phyloP scores from a whole-genome alignment of 1,284 basidiomycete genomes.

The Trichosporon faecale region DNA sequence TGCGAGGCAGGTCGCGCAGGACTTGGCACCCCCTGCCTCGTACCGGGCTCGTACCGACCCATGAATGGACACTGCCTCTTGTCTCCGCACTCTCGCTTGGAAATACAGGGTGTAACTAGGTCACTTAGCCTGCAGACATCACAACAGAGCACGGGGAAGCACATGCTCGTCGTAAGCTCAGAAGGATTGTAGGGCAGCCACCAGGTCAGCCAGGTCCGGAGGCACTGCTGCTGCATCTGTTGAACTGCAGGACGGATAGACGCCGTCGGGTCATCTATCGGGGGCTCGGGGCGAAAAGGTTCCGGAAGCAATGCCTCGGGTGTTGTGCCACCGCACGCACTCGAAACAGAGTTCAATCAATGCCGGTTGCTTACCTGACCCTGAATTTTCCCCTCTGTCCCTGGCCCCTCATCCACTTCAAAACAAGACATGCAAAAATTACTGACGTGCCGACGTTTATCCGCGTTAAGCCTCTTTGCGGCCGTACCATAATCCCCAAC shows the following conservation, averaged over 20 bases:
- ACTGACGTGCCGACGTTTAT: background rate
- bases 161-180: background rate
- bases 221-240: background rate
- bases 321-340: no score
- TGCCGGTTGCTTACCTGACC: background rate
- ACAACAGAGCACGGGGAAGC: background rate
- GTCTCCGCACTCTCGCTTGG: background rate
- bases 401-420: background rate
- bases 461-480: background rate
- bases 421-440: background rate
- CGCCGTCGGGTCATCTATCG: background rate
- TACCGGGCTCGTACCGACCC: background rate
- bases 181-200: background rate
- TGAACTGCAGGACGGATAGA: background rate
- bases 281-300: background rate
- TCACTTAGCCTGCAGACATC: no score
- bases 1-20: background rate
- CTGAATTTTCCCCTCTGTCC: background rate
- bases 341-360: constrained; percentile 2
- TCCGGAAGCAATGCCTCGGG: background rate
- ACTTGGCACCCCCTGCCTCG: background rate
- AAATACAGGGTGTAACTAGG: background rate
- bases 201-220: background rate
- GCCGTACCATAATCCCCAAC: background rate
- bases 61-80: background rate